phyloP scores from a whole-genome alignment of 192 early-diverging fungal species.

The Backusella morwellensis region DNA sequence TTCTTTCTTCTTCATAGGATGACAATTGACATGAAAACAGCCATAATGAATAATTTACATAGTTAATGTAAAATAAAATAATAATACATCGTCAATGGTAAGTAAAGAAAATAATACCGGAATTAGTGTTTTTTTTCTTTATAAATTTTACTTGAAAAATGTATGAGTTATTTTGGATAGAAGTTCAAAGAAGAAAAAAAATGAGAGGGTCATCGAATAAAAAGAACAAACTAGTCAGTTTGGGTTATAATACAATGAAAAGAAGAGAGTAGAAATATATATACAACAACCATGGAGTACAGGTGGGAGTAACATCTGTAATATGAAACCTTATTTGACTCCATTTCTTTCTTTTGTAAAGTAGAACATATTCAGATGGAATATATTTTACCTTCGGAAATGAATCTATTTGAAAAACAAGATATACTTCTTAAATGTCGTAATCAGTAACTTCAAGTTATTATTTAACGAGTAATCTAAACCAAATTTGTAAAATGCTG shows the following conservation, averaged over 20 bases:
- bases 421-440: not conserved
- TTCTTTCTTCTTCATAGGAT: not conserved
- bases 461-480: not conserved
- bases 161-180: not conserved
- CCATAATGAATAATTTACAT: not conserved
- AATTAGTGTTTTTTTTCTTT: not conserved
- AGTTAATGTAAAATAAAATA: not conserved
- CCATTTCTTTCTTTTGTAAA: not conserved
- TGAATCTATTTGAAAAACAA: not conserved
- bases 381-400: not conserved
- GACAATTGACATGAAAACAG: not conserved
- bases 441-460: not conserved
- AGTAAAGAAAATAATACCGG: not conserved
- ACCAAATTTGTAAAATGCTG: not conserved
- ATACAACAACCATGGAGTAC: not conserved
- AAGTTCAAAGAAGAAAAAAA: not conserved
- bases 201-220: not conserved
- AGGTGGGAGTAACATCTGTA: not conserved
- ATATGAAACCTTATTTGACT: not conserved
- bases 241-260: not conserved
- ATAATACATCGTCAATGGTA: not conserved
- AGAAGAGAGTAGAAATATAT: not conserved
- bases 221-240: not conserved
- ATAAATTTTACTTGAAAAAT: not conserved
- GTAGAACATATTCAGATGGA: not conserved